Evolutionary conservation across 2,329 filamentous ascomycete species (phyloP), one percentile per base, ranked within the genome.

Genomic region (Aquanectria penicillioides): DNA sequence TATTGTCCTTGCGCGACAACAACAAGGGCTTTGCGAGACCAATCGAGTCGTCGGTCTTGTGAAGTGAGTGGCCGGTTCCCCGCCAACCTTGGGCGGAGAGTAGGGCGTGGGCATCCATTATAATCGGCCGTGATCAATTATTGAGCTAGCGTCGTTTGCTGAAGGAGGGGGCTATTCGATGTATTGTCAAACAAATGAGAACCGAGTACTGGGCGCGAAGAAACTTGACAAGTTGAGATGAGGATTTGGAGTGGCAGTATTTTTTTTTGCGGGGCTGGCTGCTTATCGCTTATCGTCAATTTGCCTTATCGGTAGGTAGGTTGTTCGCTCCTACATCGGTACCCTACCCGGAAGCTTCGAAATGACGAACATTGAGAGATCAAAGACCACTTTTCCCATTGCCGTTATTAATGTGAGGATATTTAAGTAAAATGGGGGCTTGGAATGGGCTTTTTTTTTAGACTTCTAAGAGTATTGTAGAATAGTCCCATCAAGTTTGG

Each of bases 21-120:
- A 97, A 87, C 23, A 98, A 84, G 5, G 94, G 94, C 68, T 91
- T 91, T 22, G 89, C 87, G 52, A 98, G 88, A 37, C 94, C 94
- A 61, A 89, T 89, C 48, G 83, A 82, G 73, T 90, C 88, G 80
- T 86, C 83, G 15, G 82, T 87, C 61, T 89, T 86, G 73, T 97
- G 93, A 22, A 98, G 89, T 1, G 93, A 92, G 77, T 97, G 92
- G 63, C 94, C 94, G 31, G 88, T 86, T 66, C 94, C 94, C 58
- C 90, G 88, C 94, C 94, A 98, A 74, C 94, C 94, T 76, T 97
- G 93, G 67, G 88, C 86, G 66, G 89, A 88, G 68, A 98, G 88
- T 69, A 95, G 89, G 69, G 90, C 90, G 74, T 91, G 85, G 53
- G 94, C 91, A 77, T 98, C 86, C 94, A 98, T 97, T 10, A 23